Evolutionary conservation across 768 basidiomycete genomes (phyloP).

Genomic region (Hysterangium stoloniferum): DNA sequence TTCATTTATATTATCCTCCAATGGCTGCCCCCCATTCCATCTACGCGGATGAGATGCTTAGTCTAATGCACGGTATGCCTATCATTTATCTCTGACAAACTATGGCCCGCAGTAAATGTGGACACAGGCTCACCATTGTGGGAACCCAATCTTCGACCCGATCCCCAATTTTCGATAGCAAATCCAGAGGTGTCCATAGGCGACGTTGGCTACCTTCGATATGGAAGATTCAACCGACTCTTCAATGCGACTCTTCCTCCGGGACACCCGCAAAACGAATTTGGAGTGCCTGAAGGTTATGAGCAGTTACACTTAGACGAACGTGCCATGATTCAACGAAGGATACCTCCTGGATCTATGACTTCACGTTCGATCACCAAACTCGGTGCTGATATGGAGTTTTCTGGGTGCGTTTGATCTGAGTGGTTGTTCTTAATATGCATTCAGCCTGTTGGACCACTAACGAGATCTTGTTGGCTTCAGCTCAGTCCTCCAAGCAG

Average conservation of each 20-base stretch:
- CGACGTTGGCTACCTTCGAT: conserved; percentile 8
- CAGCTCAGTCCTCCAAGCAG: conserved; percentile 9
- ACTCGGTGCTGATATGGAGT: background rate
- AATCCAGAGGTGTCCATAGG: conserved; percentile 6
- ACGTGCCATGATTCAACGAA: conserved; percentile 1
- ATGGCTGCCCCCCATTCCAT: conserved; percentile 4
- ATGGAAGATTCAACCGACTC: conserved; percentile 8
- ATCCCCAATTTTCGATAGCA: too few species aligned
- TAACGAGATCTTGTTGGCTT: too few species aligned
- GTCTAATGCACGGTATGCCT: conserved; percentile 4
- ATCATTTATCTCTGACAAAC: background rate
- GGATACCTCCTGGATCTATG: conserved; percentile 1
- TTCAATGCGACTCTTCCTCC: conserved; percentile 7
- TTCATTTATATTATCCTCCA: too few species aligned
- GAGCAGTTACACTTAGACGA: conserved; percentile 4
- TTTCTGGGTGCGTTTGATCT: conserved; percentile 5
- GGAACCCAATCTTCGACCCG: conserved; percentile 6
- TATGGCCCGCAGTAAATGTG: background rate
- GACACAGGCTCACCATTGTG: conserved; percentile 5
- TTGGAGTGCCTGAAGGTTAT: conserved; percentile 10
- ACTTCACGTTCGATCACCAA: conserved; percentile 1
- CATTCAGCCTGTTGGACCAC: background rate
- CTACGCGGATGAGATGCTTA: conserved; percentile 9
- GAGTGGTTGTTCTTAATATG: background rate
- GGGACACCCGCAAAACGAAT: conserved; percentile 6